phyloP scores from a whole-genome alignment of 768 basidiomycete species.

The Lepiota venenata region DNA sequence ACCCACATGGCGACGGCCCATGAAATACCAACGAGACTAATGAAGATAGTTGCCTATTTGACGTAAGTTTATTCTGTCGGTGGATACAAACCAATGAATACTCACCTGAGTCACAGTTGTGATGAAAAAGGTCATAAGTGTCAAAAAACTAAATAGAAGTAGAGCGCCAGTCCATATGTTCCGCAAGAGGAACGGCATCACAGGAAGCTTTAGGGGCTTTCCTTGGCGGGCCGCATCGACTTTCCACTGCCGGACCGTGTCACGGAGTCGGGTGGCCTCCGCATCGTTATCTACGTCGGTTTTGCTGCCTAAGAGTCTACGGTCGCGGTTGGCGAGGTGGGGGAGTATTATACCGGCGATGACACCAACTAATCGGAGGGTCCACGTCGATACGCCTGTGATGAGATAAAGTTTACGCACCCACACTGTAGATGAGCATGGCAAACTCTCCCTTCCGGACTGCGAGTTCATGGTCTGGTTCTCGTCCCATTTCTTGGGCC shows the following conservation, averaged over 20 bases:
- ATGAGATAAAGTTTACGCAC: slow-evolving; percentile 36
- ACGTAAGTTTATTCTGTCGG: not conserved
- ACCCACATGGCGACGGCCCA: slow-evolving; percentile 99
- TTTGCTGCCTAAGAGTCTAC: slow-evolving; percentile 69
- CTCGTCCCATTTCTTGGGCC: slow-evolving; percentile 70
- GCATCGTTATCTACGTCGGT: slow-evolving; percentile 73
- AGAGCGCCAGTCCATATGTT: slow-evolving; percentile 94
- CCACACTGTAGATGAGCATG: slow-evolving; percentile 86
- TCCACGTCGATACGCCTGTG: slow-evolving; percentile 11
- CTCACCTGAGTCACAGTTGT: slow-evolving; percentile 68
- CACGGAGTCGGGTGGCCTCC: slow-evolving; percentile 66
- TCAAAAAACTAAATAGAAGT: slow-evolving; percentile 73
- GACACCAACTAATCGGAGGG: slow-evolving; percentile 65
- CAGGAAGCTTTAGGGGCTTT: slow-evolving; percentile 71
- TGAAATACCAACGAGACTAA: slow-evolving; percentile 85
- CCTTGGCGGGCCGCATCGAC: slow-evolving; percentile 78
- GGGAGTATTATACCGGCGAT: slow-evolving; percentile 79
- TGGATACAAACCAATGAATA: not conserved
- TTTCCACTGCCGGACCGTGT: slow-evolving; percentile 78
- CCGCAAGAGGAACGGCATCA: slow-evolving; percentile 87
- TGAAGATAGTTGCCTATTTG: slow-evolving; percentile 70
- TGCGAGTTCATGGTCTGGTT: slow-evolving; percentile 82
- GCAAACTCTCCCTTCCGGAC: slow-evolving; percentile 86
- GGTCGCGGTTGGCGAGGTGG: slow-evolving; percentile 77
- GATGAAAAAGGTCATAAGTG: slow-evolving; percentile 85